Evolutionary conservation across 2,329 filamentous ascomycete species (phyloP).

Genomic region (Claviceps quebecensis): DNA sequence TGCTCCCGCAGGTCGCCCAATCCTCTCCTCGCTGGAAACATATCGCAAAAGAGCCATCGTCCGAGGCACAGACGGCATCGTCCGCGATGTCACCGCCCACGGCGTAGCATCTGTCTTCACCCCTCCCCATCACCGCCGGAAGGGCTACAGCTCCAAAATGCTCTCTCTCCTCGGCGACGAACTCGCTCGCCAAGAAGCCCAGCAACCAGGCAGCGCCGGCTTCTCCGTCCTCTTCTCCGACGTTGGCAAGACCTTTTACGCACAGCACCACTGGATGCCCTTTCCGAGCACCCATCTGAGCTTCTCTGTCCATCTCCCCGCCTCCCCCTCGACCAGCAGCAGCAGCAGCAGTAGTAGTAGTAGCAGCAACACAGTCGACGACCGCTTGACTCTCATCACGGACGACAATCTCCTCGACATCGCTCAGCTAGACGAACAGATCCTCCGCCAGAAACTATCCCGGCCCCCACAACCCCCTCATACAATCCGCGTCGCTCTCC

Average conservation of each 20-base stretch:
- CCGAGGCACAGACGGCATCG: constrained; percentile 19
- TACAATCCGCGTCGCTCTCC: constrained; percentile 19
- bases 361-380: constrained; percentile 11
- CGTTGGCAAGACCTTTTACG: constrained; percentile 74
- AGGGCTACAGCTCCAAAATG: constrained; percentile 68
- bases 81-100: constrained; percentile 47
- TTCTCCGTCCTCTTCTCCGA: constrained; percentile 81
- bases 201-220: constrained; percentile 21
- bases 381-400: constrained; percentile 30
- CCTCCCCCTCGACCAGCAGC: not conserved
- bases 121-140: constrained; percentile 48
- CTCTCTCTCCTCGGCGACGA: constrained; percentile 45
- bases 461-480: constrained; percentile 8
- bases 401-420: constrained; percentile 47
- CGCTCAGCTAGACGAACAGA: constrained; percentile 48
- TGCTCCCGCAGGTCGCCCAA: constrained; percentile 27
- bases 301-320: constrained; percentile 25
- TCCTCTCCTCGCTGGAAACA: constrained; percentile 52
- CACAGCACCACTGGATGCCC: constrained; percentile 59
- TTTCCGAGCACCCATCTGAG: constrained; percentile 61
- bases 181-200: constrained; percentile 17
- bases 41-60: constrained; percentile 45
- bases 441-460: constrained; percentile 41
- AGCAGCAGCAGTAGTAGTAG: constrained; percentile 12
- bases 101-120: constrained; percentile 75